Base-by-base conservation (phyloP, 257 asterid genomes). In the Gentiana straminea region DNA sequence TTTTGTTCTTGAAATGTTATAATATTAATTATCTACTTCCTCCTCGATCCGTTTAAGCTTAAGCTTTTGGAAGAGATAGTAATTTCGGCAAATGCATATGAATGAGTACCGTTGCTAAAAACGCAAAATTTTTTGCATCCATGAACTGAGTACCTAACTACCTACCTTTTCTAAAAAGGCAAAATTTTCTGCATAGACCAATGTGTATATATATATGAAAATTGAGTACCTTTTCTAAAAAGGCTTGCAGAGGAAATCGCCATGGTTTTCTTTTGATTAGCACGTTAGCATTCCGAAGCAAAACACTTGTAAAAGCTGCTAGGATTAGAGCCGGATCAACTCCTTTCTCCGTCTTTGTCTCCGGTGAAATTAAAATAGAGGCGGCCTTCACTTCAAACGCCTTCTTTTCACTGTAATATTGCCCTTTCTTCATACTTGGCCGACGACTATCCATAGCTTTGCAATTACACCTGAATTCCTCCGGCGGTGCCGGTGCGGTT, bases 141-240 rank as follows among this genome's bases (percentile, higher is more conserved):
- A 39, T 39, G 44, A 39, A 39, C 8, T 3, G 44, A 7, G 44
- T 39, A 39, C 8, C 44, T 39, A 7, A 39, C 8, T 39, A 7
- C 8, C 44, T 3, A 39, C 44, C 8, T 39, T 39, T 39, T 4
- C 44, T 39, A 39, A 7, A 39, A 39, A 39, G 8, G 8, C 8
- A 39, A 41, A 41, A 10, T 5, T 41, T 41, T 41, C 9, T 41
- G 9, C 6, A 41, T 41, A 41, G 46, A 41, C 6, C 46, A 41
- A 10, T 5, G 9, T 10, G 6, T 39, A 1, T 41, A 5, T 5
- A 41, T 10, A 41, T 24, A 24, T 24, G 24, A 24, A 24, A 0
- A 24, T 0, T 41, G 46, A 41, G 46, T 61, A 89, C 95, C 94
- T 86, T 89, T 62, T 89, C 90, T 32, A 83, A 36, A 35, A 68